These are phyloP conservation scores for Pleodorina starrii DNA, from an alignment of 139 green algal species.

Conservation along the genomic window DNA sequence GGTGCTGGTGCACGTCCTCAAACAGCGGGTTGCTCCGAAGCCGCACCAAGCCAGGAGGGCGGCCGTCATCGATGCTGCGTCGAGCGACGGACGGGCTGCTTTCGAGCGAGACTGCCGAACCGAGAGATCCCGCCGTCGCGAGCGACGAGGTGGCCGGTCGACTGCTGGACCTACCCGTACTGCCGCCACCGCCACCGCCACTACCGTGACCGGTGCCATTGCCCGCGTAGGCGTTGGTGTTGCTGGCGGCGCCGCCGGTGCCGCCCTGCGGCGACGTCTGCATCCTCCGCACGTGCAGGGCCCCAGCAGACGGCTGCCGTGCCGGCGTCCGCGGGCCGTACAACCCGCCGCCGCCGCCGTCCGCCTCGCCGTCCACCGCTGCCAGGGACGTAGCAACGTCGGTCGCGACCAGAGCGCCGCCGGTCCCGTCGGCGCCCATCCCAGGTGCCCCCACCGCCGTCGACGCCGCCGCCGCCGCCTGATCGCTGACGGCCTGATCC, in stretches of 20 bases:
- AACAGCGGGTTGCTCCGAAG: slow-evolving; percentile 42
- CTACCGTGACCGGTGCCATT: too few species aligned
- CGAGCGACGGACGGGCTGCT: not conserved
- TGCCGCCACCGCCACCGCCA: not conserved
- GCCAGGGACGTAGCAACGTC: not conserved
- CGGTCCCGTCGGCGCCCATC: not conserved
- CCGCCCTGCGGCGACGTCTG: not conserved
- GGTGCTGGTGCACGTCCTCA: not conserved
- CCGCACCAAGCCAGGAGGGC: not conserved
- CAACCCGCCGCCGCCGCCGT: not conserved
- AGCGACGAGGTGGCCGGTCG: too few species aligned
- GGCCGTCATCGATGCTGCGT: not conserved
- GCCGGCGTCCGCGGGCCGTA: not conserved
- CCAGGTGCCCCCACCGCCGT: not conserved
- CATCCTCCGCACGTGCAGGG: not conserved
- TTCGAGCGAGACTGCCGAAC: not conserved
- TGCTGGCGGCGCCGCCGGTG: not conserved
- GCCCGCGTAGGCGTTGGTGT: too few species aligned
- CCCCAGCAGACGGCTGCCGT: not conserved
- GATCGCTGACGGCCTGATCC: not conserved
- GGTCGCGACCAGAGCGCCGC: too few species aligned
- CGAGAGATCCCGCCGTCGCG: not conserved
- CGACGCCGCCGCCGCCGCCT: not conserved
- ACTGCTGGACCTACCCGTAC: not conserved
- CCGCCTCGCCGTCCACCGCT: too few species aligned